Evolutionary conservation across 2,329 filamentous ascomycete genomes (phyloP), one percentile per base, ranked within the genome.

Genomic region (Mycogone perniciosa): DNA sequence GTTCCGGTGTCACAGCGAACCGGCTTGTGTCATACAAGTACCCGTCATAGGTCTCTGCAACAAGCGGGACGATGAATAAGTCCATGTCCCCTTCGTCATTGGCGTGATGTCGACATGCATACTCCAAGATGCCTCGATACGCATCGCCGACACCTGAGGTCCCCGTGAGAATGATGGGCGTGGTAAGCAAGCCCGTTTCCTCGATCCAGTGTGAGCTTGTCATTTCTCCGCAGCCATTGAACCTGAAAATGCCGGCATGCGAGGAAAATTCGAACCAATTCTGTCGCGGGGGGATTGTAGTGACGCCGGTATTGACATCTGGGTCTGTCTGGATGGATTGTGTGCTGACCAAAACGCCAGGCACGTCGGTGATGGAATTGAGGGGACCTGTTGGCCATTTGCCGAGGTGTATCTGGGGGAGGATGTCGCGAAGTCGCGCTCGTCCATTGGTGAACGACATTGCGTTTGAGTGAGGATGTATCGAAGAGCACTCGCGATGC

Each of bases 181-280:
- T 80, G 48, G 76, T 73, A 4, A 84, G 64, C 4, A 82, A 68
- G 0, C 81, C 81, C 0, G 79, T 80, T 61, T 85, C 82, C 11
- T 80, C 72, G 53, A 85, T 76, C 75, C 79, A 82, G 57, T 84
- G 78, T 7, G 69, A 70, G 2, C 81, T 80, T 0, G 81, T 84
- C 68, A 84, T 70, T 63, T 84, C 80, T 39, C 82, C 81, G 42
- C 75, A 76, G 49, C 82, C 81, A 57, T 85, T 85, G 69, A 85
- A 83, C 54, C 75, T 73, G 65, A 83, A 84, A 44, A 77, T 59
- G n/a, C 72, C 72, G 4, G 75, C 71, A 43, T 76, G 73, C 48
- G 70, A 73, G 38, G 72, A 72, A 7, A 70, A 66, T 41, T 67
- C 53, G 59, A 68, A 67, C 74, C 75, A 78, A 43, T 72, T 62